phyloP scores from a whole-genome alignment of 371 early-diverging fungal genomes.

The Mortierella polycephala region DNA sequence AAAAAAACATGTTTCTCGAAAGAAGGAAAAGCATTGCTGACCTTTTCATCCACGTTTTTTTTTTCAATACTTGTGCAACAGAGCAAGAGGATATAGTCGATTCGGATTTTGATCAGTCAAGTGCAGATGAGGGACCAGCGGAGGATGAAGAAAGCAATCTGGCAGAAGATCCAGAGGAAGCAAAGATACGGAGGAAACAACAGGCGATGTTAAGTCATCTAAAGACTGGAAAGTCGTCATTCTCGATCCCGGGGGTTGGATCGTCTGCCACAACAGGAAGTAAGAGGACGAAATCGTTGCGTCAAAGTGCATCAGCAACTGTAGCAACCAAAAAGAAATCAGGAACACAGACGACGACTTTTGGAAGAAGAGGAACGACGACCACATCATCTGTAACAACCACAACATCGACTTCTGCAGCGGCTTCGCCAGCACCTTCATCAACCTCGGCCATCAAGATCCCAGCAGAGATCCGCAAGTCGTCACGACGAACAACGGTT shows the following conservation, averaged over 20 bases:
- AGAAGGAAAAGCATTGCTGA: not conserved
- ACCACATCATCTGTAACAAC: conserved; percentile 5
- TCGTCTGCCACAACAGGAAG: conserved; percentile 7
- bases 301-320: conserved; percentile 15
- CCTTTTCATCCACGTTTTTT: no score
- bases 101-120: conserved; percentile 72
- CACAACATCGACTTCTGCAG: conserved; percentile 14
- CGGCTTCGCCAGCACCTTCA: conserved; percentile 25
- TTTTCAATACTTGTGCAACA: not conserved
- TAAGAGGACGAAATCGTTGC: conserved; percentile 11
- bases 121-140: conserved; percentile 69
- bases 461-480: conserved; percentile 60
- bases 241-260: conserved; percentile 23
- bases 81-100: conserved; percentile 68
- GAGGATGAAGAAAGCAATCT: conserved; percentile 62
- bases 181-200: conserved; percentile 45
- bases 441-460: conserved; percentile 26
- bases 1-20: not conserved
- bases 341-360: conserved; percentile 9
- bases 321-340: conserved; percentile 8
- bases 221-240: conserved; percentile 49
- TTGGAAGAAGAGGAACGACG: not conserved
- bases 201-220: conserved; percentile 43
- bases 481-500: conserved; percentile 66
- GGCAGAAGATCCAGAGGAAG: conserved; percentile 59